Percentiles rank a stretch among this genome's conserved stretches.
Evolutionary conservation across 2,329 filamentous ascomycete species (phyloP).

Genomic region (Neofusicoccum kwambonambiense): DNA sequence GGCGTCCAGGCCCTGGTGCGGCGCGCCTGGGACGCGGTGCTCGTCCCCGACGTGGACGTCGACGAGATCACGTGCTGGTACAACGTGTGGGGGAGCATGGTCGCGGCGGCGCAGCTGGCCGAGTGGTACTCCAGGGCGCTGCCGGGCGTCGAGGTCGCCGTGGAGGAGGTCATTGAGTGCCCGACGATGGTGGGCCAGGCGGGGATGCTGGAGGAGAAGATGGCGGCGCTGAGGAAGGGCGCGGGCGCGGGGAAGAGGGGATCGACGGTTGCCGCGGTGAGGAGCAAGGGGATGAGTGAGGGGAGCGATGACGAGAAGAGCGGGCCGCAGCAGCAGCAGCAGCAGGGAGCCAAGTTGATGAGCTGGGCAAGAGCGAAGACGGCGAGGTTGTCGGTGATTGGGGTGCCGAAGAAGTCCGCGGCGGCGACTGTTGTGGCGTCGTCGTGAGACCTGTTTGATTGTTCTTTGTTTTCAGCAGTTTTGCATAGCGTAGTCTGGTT

Average conservation of each 20-base stretch:
- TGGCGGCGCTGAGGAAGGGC: not conserved
- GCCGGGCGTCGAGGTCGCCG: not conserved
- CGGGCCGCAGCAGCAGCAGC: not conserved
- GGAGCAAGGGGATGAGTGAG: not conserved
- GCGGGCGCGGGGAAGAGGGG: not conserved
- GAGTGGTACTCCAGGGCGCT: constrained; percentile 29
- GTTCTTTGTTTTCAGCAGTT: not conserved
- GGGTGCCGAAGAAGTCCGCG: not conserved
- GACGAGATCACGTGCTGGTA: constrained; percentile 30
- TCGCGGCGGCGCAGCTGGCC: constrained; percentile 33
- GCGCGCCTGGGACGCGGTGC: constrained; percentile 23
- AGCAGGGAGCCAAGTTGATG: not conserved
- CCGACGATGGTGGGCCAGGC: constrained; percentile 11
- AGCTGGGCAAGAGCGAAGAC: constrained; percentile 2
- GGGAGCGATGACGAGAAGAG: not conserved
- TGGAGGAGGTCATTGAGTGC: constrained; percentile 3
- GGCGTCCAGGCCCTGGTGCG: constrained; percentile 34
- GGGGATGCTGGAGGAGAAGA: not conserved
- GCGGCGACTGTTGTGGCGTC: not conserved
- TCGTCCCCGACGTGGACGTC: no score
- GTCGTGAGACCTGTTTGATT: not conserved
- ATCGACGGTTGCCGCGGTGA: not conserved
- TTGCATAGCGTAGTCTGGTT: not conserved
- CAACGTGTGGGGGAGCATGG: constrained; percentile 35
- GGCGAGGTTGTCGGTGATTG: not conserved